Evolutionary conservation across 805 yeast genomes (phyloP).

Genomic region (Sugiyamaella smithiae): DNA sequence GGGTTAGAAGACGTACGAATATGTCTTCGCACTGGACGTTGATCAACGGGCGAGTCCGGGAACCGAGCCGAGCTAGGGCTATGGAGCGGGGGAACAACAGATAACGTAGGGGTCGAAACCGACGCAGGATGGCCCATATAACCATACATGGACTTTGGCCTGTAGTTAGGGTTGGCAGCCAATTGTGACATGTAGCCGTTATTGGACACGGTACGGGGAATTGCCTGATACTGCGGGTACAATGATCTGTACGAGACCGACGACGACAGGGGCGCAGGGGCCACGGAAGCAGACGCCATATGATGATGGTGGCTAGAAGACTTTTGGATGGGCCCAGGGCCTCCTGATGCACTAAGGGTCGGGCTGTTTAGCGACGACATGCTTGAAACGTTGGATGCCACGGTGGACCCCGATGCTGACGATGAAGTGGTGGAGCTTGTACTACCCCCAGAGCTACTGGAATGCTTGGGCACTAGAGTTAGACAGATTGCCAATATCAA

Average conservation of each 20-base stretch:
- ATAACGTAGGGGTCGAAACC: conserved; percentile 10
- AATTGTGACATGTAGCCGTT: conserved; percentile 5
- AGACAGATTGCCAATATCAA: too few species aligned
- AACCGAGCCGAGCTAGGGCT: background rate
- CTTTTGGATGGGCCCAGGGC: background rate
- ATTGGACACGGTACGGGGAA: conserved; percentile 3
- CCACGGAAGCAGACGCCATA: background rate
- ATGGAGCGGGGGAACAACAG: background rate
- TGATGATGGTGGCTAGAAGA: background rate
- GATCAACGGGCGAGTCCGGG: background rate
- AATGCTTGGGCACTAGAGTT: conserved; percentile 4
- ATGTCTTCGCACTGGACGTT: conserved; percentile 3
- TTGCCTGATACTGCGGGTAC: conserved; percentile 4
- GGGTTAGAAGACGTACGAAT: conserved; percentile 9
- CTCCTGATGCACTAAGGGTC: conserved; percentile 2
- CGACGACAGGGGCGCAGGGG: background rate
- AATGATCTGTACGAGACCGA: background rate
- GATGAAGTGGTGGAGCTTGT: conserved; percentile 6
- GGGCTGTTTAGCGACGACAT: conserved; percentile 1
- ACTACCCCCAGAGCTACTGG: conserved; percentile 2
- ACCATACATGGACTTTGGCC: conserved; percentile 13
- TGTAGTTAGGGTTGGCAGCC: background rate
- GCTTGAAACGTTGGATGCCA: conserved; percentile 1
- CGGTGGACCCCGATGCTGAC: conserved; percentile 1
- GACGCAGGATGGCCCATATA: conserved; percentile 12